These are phyloP conservation scores for Fremontodendron californicum DNA, from an alignment of 345 rosid species.

Conservation along the genomic window DNA sequence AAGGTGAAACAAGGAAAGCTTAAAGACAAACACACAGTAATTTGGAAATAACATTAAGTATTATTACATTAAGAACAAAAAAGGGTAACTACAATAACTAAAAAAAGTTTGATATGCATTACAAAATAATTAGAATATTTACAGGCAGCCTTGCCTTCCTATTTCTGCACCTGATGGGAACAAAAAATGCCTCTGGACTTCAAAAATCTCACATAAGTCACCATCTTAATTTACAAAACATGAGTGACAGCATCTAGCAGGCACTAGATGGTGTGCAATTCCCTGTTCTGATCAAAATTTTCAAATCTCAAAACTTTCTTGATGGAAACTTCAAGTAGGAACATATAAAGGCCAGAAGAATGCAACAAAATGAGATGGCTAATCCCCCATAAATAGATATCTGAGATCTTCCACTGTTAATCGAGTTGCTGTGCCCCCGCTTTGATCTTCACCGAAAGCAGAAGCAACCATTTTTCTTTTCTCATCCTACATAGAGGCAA, in stretches of 20 bases:
- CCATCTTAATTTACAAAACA: conserved; percentile 23
- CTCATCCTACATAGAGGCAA: conserved; percentile 57
- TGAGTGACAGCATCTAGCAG: conserved; percentile 16
- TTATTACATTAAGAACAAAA: neutral
- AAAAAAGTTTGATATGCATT: conserved; percentile 23
- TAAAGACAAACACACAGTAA: neutral
- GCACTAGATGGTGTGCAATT: conserved; percentile 23
- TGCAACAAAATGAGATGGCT: neutral
- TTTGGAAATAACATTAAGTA: neutral
- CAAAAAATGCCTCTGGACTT: conserved; percentile 37
- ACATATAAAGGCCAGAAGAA: neutral
- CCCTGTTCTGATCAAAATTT: conserved; percentile 30
- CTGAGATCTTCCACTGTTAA: conserved; percentile 84
- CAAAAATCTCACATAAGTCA: conserved; percentile 18
- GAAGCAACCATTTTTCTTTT: conserved; percentile 95
- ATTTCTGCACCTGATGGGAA: conserved; percentile 32
- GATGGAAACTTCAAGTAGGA: neutral
- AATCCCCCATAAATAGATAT: conserved; percentile 41
- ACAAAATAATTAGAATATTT: conserved; percentile 34
- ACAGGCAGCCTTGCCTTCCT: conserved; percentile 36
- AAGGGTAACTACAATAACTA: conserved; percentile 13
- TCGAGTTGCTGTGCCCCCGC: conserved; percentile 69
- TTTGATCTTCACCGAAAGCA: conserved; percentile 93
- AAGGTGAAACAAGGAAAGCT: neutral
- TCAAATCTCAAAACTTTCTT: conserved; percentile 8